Conservation (phyloP, 805 yeast genomes). For the Scheffersomyces ergatensis region DNA sequence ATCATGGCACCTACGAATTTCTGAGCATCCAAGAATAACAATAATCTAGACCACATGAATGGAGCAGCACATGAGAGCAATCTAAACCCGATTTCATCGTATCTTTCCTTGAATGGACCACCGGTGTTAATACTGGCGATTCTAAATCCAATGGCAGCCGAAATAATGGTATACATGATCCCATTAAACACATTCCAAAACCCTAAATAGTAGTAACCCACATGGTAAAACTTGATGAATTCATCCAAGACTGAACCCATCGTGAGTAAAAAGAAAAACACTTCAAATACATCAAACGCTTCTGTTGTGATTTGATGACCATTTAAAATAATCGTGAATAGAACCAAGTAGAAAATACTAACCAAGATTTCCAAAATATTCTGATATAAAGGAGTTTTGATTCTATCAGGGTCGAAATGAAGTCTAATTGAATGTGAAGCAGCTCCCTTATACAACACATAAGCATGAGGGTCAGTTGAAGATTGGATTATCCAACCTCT, state of each 20-base stretch:
- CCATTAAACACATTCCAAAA: slow-evolving; percentile 83
- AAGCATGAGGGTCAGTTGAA: slow-evolving; percentile 64
- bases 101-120: slow-evolving; percentile 18
- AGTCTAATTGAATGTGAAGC: slow-evolving; percentile 49
- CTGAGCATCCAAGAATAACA: slow-evolving; percentile 74
- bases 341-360: slow-evolving; percentile 57
- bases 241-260: slow-evolving; percentile 69
- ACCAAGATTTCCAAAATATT: slow-evolving; percentile 67
- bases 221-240: slow-evolving; percentile 65
- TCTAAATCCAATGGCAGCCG: slow-evolving; percentile 55
- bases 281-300: slow-evolving; percentile 46
- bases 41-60: slow-evolving; percentile 77
- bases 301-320: slow-evolving; percentile 41
- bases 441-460: slow-evolving; percentile 60
- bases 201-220: slow-evolving; percentile 68
- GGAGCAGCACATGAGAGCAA: slow-evolving; percentile 80
- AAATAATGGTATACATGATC: slow-evolving; percentile 55
- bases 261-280: slow-evolving; percentile 62
- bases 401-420: slow-evolving; percentile 80
- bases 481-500: slow-evolving; percentile 88
- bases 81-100: slow-evolving; percentile 64
- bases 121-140: slow-evolving; percentile 33
- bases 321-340: slow-evolving; percentile 67
- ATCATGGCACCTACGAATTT: slow-evolving; percentile 86
- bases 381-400: slow-evolving; percentile 83